A percentile compares a stretch with the other conserved stretches of the same genome.
phyloP scores from a whole-genome alignment of 2,329 filamentous ascomycete species.

The Blastomyces emzantsi region DNA sequence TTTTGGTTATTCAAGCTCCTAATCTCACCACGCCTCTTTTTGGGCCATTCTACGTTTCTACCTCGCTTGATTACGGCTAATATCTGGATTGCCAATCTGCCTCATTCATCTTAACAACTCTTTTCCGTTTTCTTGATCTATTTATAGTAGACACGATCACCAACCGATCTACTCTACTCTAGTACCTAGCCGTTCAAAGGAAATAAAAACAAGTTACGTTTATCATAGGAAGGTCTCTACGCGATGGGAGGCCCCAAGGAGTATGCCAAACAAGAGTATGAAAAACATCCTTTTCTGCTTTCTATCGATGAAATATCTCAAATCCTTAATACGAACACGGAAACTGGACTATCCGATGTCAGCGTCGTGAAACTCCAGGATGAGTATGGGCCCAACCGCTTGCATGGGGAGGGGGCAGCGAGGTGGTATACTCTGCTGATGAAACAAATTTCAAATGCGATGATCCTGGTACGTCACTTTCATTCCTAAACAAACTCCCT shows the following conservation, averaged over 20 bases:
- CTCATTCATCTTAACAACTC: neutral
- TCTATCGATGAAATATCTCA: constrained; percentile 32
- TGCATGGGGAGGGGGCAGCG: constrained; percentile 39
- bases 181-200: neutral
- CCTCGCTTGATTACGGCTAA: constrained; percentile 5
- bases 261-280: constrained; percentile 21
- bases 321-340: constrained; percentile 39
- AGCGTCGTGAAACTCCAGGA: constrained; percentile 38
- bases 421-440: constrained; percentile 43
- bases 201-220: neutral
- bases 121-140: neutral
- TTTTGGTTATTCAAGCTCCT: neutral
- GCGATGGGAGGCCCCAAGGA: constrained; percentile 15
- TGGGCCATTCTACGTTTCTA: constrained; percentile 4
- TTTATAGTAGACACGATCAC: neutral
- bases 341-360: constrained; percentile 40
- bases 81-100: neutral
- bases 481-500: neutral
- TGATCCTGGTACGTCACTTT: constrained; percentile 40
- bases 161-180: neutral
- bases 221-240: constrained; percentile 4
- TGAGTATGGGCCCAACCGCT: constrained; percentile 44
- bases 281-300: constrained; percentile 29
- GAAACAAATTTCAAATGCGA: constrained; percentile 47
- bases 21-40: constrained; percentile 1